Percentiles rank a stretch among this genome's conserved stretches.
Conservation (phyloP, 2,329 filamentous ascomycete species). For the Neurospora sp. region DNA sequence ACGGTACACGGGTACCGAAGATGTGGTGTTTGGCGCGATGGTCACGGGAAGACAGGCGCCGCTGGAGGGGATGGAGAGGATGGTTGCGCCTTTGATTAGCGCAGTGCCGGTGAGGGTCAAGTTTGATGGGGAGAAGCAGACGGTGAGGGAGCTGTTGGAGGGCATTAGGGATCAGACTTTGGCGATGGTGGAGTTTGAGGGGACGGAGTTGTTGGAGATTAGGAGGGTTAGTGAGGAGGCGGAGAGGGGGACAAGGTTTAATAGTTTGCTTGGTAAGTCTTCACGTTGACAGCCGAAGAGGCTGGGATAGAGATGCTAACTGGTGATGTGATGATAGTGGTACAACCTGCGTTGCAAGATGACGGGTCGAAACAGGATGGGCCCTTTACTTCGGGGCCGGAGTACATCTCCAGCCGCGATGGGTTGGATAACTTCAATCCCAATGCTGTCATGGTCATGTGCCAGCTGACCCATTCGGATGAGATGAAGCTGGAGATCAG, state of each 20-base stretch:
- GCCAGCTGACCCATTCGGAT: slow-evolving; percentile 27
- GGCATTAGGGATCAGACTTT: slow-evolving; percentile 9
- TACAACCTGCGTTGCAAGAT: background rate
- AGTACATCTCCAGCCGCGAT: background rate
- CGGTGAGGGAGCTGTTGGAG: slow-evolving; percentile 35
- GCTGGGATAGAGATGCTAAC: no score
- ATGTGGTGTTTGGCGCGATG: slow-evolving; percentile 36
- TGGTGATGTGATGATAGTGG: background rate
- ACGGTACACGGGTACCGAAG: slow-evolving; percentile 26
- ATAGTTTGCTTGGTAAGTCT: background rate
- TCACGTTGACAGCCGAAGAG: no score
- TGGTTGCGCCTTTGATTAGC: slow-evolving; percentile 18
- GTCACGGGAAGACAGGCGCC: slow-evolving; percentile 11
- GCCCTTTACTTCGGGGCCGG: background rate
- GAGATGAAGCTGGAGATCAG: slow-evolving; percentile 34
- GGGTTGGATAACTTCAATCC: slow-evolving; percentile 27
- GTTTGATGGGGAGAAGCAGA: slow-evolving; percentile 10
- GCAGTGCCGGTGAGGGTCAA: slow-evolving; percentile 16
- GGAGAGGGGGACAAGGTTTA: background rate
- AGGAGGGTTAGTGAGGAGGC: slow-evolving; percentile 36
- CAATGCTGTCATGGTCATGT: slow-evolving; percentile 39
- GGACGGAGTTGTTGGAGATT: slow-evolving; percentile 52
- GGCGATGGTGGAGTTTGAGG: slow-evolving; percentile 48
- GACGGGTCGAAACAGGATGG: background rate
- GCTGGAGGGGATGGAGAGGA: slow-evolving; percentile 13